Evolutionary conservation across 441 rosid species (phyloP), one percentile per base, ranked within the genome.

Genomic region (California macrophylla): DNA sequence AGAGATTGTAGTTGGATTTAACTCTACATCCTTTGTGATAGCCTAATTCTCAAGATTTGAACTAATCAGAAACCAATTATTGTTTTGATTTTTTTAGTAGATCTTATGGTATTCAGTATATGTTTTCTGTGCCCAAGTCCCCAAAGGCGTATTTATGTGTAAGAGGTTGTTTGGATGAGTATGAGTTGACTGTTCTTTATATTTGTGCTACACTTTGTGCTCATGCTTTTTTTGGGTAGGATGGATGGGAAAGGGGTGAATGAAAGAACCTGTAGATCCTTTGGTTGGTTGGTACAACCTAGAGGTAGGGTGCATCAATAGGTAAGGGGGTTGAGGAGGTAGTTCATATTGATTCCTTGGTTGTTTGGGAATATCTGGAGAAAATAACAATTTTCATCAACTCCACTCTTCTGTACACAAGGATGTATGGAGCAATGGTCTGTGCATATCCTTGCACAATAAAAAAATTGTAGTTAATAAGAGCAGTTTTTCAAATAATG

Each of bases 151-250:
- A 50, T 50, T 50, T 50, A 50, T 21, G 58, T n/a, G 58, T 18
- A 50, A n/a, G 58, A 9, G 58, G 58, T 20, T 40, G 47, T 50
- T 50, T 54, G 61, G 26, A 7, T 38, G 12, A 10, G 13, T 38
- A 7, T 38, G 12, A 54, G 23, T 54, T 54, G 61, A 21, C 24
- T 54, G 24, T 54, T 54, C 13, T 54, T 54, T 54, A 54, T 20
- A 20, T 54, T 20, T 54, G 45, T 38, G 61, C 25, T 54, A 10
- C 61, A 20, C 3, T 54, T 54, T 54, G 61, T 8, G 20, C 58
- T 54, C 16, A 54, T 54, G 61, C 61, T 54, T 21, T 20, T 10
- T 54, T 54, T 54, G n/a, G 61, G 26, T 54, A 54, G 61, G 61
- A 54, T 54, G 60, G 60, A 52, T 52, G 60, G 60, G 60, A 54